These are phyloP conservation scores for Colletotrichum chlorophyti DNA, from an alignment of 2,329 filamentous ascomycete genomes.

Conservation along the genomic window DNA sequence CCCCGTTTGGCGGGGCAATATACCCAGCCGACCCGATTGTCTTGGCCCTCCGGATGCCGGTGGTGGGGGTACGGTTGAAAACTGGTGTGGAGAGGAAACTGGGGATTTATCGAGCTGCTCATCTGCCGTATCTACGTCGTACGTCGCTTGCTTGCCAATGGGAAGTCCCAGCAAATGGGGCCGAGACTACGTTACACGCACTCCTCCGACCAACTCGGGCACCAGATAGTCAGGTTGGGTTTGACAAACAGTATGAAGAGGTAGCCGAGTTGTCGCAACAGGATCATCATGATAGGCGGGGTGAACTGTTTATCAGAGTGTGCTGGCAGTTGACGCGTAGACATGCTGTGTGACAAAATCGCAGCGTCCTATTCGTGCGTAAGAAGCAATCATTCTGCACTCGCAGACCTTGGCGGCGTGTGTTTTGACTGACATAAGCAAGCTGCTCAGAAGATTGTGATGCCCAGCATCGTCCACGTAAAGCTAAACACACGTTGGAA, in stretches of 20 bases:
- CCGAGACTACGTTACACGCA: too few relatives aligned
- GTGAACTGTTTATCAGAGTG: background rate
- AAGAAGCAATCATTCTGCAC: background rate
- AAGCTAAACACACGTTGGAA: too few relatives aligned
- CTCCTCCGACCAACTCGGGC: too few relatives aligned
- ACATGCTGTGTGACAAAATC: background rate
- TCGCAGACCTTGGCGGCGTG: background rate
- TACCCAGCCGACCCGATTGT: conserved; percentile 9
- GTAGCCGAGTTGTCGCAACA: too few relatives aligned
- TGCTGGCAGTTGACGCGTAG: background rate
- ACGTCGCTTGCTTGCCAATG: background rate
- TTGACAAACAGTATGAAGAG: too few relatives aligned
- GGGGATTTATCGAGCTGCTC: background rate
- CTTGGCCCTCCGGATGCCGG: conserved; percentile 23
- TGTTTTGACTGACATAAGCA: background rate
- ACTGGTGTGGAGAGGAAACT: conserved; percentile 2
- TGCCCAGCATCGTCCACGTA: too few relatives aligned
- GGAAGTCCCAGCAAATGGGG: too few relatives aligned
- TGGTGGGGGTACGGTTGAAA: conserved; percentile 3
- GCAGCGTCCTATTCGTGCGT: background rate
- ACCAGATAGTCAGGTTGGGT: too few relatives aligned
- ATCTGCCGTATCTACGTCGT: background rate
- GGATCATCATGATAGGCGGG: too few relatives aligned
- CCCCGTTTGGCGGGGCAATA: conserved; percentile 12
- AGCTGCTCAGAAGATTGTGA: background rate